These are phyloP conservation scores for Murraya paniculata DNA, from an alignment of 345 rosid species.

Conservation along the genomic window DNA sequence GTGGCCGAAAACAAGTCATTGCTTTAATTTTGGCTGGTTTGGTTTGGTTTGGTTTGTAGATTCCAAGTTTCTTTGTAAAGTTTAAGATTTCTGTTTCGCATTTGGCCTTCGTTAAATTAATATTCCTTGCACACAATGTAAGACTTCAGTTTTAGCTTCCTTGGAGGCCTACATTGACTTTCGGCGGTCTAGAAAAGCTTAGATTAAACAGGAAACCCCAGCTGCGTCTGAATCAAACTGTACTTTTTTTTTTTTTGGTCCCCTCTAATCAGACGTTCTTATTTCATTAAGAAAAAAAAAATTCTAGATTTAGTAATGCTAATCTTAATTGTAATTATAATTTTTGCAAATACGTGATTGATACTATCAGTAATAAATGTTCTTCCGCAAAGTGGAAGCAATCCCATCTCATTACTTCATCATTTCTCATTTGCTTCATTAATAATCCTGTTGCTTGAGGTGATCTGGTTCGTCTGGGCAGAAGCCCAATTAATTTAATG, in stretches of 20 bases:
- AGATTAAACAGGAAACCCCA: too few species aligned
- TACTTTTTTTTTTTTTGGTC: too few species aligned
- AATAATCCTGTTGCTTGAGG: background rate
- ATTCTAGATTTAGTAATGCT: too few species aligned
- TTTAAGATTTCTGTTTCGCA: background rate
- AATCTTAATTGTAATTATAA: too few species aligned
- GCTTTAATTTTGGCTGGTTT: too few species aligned
- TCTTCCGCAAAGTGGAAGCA: background rate
- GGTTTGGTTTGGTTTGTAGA: background rate
- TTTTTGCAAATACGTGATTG: background rate
- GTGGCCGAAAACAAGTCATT: background rate
- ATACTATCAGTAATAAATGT: background rate
- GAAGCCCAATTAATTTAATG: background rate
- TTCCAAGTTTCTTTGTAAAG: background rate
- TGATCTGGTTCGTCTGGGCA: background rate
- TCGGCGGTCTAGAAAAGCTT: too few species aligned
- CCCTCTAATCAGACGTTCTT: too few species aligned
- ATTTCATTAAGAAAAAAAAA: too few species aligned
- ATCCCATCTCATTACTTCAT: background rate
- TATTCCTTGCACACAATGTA: constrained; percentile 18
- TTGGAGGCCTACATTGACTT: background rate
- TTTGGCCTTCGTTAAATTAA: background rate
- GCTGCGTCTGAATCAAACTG: too few species aligned
- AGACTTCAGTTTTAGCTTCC: background rate
- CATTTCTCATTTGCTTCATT: background rate